phyloP scores from a whole-genome alignment of 257 asterid genomes.

The Penstemon eatonii region DNA sequence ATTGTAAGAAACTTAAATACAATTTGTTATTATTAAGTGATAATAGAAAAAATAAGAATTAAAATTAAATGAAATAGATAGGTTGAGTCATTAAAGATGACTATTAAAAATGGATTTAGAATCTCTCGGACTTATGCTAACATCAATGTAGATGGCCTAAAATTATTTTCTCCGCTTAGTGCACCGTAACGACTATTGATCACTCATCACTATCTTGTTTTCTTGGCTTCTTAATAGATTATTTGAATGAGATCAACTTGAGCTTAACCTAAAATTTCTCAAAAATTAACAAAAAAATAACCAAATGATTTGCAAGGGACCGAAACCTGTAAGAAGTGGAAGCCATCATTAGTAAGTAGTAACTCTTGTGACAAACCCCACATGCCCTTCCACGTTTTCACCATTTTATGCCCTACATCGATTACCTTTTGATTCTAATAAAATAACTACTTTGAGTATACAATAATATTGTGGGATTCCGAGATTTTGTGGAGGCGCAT shows the following conservation, averaged over 20 bases:
- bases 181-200: neutral
- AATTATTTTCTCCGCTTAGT: neutral
- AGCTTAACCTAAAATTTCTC: neutral
- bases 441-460: neutral
- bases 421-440: constrained; percentile 3
- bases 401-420: constrained; percentile 33
- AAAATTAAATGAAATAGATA: too few species aligned
- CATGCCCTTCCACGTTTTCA: neutral
- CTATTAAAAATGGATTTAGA: too few species aligned
- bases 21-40: too few species aligned
- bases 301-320: constrained; percentile 16
- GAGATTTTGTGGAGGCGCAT: neutral
- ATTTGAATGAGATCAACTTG: neutral
- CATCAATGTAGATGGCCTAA: neutral
- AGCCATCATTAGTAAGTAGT: constrained; percentile 33
- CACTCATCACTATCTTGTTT: neutral
- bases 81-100: neutral
- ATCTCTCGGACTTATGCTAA: too few species aligned
- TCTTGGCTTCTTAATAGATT: neutral
- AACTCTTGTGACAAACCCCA: neutral
- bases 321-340: constrained; percentile 27
- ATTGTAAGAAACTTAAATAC: neutral
- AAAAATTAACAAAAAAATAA: too few species aligned
- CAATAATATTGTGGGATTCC: constrained; percentile 13
- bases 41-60: too few species aligned